These are phyloP conservation scores for Viridothelium virens DNA, from an alignment of 495 filamentous ascomycete genomes.

Conservation along the genomic window DNA sequence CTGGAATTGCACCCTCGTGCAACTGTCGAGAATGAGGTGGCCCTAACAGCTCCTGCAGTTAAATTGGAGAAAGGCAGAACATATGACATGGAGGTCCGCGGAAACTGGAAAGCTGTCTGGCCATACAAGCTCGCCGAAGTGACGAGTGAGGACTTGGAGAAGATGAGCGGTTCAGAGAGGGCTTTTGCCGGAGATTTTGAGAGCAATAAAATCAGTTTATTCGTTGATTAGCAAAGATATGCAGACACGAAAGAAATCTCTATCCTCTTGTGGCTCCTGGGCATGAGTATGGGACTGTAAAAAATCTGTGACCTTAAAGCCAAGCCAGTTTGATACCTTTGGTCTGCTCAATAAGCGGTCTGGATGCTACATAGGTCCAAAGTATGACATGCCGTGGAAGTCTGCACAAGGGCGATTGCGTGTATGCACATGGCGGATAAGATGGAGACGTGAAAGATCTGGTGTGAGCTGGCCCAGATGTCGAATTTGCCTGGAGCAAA, in stretches of 20 bases:
- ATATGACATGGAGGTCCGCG: neutral
- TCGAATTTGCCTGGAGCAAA: constrained; percentile 15
- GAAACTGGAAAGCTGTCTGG: constrained; percentile 11
- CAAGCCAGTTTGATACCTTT: no score
- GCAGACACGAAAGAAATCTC: neutral
- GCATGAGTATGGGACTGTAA: no score
- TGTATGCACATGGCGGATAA: constrained; percentile 1
- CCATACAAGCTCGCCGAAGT: neutral
- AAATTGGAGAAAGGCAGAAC: constrained; percentile 4
- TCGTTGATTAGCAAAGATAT: neutral
- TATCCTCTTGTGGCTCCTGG: no score
- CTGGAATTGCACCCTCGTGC: constrained; percentile 8
- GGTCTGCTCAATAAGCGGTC: no score
- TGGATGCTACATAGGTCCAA: no score
- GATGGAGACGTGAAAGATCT: constrained; percentile 15
- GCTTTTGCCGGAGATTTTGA: neutral
- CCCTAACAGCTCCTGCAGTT: neutral
- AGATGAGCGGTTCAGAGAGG: neutral
- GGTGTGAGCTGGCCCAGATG: constrained; percentile 16
- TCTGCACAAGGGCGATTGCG: no score
- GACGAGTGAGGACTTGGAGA: neutral
- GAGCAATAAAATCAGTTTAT: neutral
- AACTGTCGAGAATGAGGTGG: neutral
- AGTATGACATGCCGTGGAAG: no score
- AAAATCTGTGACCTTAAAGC: no score